phyloP scores from a whole-genome alignment of 306 rosid genomes.

The Trichosanthes cucumerina region DNA sequence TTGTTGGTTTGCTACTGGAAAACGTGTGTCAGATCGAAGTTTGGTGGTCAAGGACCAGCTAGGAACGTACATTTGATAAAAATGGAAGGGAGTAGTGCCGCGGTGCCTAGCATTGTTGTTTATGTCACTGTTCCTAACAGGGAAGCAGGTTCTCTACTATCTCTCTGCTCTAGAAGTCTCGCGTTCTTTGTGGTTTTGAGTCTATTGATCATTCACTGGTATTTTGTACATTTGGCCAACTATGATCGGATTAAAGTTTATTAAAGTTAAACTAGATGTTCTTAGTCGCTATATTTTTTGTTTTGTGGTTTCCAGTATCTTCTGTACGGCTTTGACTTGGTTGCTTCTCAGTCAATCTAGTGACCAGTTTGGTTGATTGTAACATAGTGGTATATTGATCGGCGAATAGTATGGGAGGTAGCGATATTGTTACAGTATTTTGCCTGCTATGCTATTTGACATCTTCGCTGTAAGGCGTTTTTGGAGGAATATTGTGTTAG shows the following conservation, averaged over 20 bases:
- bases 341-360: neutral
- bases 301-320: neutral
- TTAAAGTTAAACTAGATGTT: too few species aligned
- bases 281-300: neutral
- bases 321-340: neutral
- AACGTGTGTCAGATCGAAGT: slow-evolving; percentile 38
- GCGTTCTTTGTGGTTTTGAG: neutral
- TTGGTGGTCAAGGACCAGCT: slow-evolving; percentile 27
- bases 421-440: neutral
- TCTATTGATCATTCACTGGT: neutral
- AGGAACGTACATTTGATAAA: slow-evolving; percentile 17
- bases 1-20: neutral
- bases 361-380: neutral
- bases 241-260: neutral
- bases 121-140: slow-evolving; percentile 90
- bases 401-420: neutral
- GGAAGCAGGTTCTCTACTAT: slow-evolving; percentile 50
- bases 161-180: neutral
- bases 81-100: slow-evolving; percentile 57
- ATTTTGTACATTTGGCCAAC: neutral
- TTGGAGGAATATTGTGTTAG: neutral
- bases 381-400: neutral
- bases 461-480: neutral
- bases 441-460: neutral
- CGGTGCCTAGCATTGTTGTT: slow-evolving; percentile 84